Evolutionary conservation across 306 rosid species (phyloP), one percentile per base, ranked within the genome.

Genomic region (Arachis hypogaea): DNA sequence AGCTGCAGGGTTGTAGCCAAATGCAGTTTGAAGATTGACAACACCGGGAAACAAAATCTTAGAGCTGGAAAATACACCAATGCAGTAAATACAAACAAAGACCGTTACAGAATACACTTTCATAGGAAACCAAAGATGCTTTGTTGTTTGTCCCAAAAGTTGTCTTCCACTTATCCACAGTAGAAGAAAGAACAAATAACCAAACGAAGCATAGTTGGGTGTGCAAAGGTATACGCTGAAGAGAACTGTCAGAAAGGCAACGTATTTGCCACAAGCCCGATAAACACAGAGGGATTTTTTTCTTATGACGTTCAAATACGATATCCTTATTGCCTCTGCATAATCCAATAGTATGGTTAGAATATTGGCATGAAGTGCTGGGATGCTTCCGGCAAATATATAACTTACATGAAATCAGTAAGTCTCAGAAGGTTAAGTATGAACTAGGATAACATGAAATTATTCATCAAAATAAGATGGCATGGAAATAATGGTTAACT

Each of bases 141-240:
- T 87, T 80, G 84, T 87, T 11, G 98, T 78, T 71, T 85, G 77
- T 84, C 82, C 96, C 22, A 80, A 85, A 62, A 90, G 87, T 77
- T 90, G 98, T 75, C 97, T 83, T 80, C 96, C 97, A 79, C 80
- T 90, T 71, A 93, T 88, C 98, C 98, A 93, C 72, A 90, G 71
- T 72, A 93, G 93, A 64, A 93, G 96, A 73, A 90, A 92, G 75
- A 88, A 88, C 70, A 90, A 63, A 87, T 83, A 93, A 44, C 98
- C 98, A 70, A 86, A 90, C 57, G 98, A 90, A 71, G 86, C 74
- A 82, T 83, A 88, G 81, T 93, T 93, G 16, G 98, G 98, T 58
- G 85, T 84, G 81, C 90, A 87, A 63, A 81, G 81, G 87, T 82
- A 93, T 40, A 93, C 90, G 29, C 87, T 84, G 81, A 93, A 81